Percentiles rank a stretch among this genome's conserved stretches.
These are phyloP conservation scores for Pachysandra terminalis DNA, from an alignment of 164 flowering plant genomes.

Conservation along the genomic window DNA sequence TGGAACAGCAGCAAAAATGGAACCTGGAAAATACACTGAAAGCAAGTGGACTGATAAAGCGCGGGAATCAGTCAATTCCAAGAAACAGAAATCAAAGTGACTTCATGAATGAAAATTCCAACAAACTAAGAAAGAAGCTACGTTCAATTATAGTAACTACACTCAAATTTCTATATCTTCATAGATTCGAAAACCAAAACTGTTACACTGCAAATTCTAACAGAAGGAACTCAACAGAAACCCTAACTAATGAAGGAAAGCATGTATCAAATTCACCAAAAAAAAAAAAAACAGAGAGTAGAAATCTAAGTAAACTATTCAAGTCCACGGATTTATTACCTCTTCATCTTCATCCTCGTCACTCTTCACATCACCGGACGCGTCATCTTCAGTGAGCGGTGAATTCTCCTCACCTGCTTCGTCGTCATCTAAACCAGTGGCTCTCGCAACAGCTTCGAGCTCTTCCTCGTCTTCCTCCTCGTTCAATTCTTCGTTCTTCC, in stretches of 20 bases:
- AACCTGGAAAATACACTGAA: too few species aligned
- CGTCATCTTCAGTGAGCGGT: conserved; percentile 23
- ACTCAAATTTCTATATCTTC: not conserved
- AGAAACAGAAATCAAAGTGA: too few species aligned
- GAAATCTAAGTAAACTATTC: not conserved
- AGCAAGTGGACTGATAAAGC: too few species aligned
- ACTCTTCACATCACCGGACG: conserved; percentile 17
- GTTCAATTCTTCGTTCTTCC: conserved; percentile 40
- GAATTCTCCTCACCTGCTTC: conserved; percentile 26
- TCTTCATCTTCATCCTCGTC: conserved; percentile 41
- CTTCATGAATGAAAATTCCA: too few species aligned
- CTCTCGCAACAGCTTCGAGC: conserved; percentile 68
- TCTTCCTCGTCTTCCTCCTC: conserved; percentile 75
- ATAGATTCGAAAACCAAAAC: not conserved
- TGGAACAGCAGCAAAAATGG: too few species aligned
- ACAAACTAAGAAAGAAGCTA: too few species aligned
- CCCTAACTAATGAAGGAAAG: not conserved
- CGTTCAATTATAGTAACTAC: too few species aligned
- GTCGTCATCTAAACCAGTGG: conserved; percentile 58
- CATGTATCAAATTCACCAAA: not conserved
- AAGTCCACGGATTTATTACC: too few species aligned
- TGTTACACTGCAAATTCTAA: not conserved
- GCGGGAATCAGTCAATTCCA: too few species aligned
- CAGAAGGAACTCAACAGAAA: not conserved
- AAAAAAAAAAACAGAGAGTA: not conserved